Evolutionary conservation across 371 early-diverging fungal species (phyloP), one percentile per base, ranked within the genome.

Genomic region (Fennellomyces sp.): DNA sequence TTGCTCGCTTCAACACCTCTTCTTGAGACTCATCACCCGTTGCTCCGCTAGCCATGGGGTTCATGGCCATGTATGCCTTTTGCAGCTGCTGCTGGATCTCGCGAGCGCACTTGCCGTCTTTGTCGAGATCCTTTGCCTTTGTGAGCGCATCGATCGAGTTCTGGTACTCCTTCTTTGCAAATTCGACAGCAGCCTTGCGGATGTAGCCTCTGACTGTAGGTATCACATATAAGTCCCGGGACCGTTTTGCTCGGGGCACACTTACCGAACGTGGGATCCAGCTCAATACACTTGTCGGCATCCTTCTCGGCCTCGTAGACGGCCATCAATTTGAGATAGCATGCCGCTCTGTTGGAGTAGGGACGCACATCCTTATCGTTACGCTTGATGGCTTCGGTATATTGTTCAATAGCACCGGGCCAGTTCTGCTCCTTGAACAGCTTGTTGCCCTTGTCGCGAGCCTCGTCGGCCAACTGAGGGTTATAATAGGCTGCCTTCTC

Each of bases 381-480:
- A 61, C 98, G 92, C 84, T 94, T 94, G 70, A 98, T 96, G 3
- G 97, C 92, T 81, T 98, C 99, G n/a, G 94, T 88, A 80, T 98
- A 98, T 71, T 86, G 82, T 71, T 91, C 90, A 66, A 97, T 88
- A n/a, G 99, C 97, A 49, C 88, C 94, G 11, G 90, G 88, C 77
- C 84, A 98, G 56, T 94, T 85, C 52, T 82, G 86, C 49, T 88
- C 63, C 84, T 98, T 98, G 89, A 96, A 98, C 27, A 94, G 72
- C 33, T 83, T 91, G 74, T 98, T 98, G 25, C 99, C 99, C 28
- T 81, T 82, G 65, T 96, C 96, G 71, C 99, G 93, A 6, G 93
- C 98, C 73, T 91, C 89, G 56, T 97, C 92, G 49, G 96, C 81
- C 55, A 94, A 83, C 48, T 78, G 89, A 19, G 93, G 92, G 73